These are phyloP conservation scores for Rhodotorula kratochvilovae DNA, from an alignment of 768 basidiomycete genomes.

Conservation along the genomic window DNA sequence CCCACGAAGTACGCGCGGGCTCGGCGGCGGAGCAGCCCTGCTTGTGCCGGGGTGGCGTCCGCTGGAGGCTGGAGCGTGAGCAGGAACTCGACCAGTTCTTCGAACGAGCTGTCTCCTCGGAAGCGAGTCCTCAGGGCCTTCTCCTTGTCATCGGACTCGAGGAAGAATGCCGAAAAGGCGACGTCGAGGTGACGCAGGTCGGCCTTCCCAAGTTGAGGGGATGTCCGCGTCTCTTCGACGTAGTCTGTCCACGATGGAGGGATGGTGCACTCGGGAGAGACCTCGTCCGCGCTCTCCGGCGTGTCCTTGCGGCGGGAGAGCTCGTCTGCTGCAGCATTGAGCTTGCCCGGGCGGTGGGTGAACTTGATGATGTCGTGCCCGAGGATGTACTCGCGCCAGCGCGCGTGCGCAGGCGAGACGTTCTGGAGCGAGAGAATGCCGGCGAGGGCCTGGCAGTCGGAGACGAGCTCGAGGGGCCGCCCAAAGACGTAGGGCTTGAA, in stretches of 20 bases:
- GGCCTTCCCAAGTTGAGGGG: neutral
- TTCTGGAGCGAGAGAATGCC: conserved; percentile 1
- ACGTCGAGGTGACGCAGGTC: neutral
- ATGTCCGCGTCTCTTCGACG: neutral
- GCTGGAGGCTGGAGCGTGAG: neutral
- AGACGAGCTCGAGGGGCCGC: neutral
- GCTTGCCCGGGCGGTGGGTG: neutral
- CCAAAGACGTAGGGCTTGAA: neutral
- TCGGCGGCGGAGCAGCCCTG: neutral
- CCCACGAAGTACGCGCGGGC: too few species aligned
- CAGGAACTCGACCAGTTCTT: neutral
- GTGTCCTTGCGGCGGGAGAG: neutral
- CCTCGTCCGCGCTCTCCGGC: neutral
- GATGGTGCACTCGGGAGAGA: neutral
- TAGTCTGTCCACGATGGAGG: neutral
- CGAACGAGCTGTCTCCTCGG: neutral
- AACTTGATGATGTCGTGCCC: neutral
- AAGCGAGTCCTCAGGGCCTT: neutral
- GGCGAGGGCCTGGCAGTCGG: neutral
- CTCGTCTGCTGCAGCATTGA: neutral
- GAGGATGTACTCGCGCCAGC: neutral
- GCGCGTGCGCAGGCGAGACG: neutral
- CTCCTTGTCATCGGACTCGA: neutral
- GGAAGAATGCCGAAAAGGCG: neutral
- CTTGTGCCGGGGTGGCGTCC: neutral